These are phyloP conservation scores for Haematococcus lacustris DNA, from an alignment of 139 green algal species.

Conservation along the genomic window DNA sequence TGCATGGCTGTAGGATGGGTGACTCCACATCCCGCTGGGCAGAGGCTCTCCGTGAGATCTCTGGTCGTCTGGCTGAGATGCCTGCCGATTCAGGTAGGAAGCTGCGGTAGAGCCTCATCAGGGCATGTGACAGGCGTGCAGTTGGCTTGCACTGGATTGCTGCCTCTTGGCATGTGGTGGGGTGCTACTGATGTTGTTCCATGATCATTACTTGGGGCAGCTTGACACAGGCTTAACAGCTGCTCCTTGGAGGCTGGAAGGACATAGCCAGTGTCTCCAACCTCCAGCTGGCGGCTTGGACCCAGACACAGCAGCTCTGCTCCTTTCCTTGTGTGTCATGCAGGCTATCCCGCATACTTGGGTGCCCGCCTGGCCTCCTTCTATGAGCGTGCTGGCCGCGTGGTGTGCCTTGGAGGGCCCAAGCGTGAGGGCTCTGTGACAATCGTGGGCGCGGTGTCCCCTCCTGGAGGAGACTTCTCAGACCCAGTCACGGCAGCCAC, in stretches of 20 bases:
- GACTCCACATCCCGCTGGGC: constrained; percentile 97
- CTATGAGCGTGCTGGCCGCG: constrained; percentile 96
- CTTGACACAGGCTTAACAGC: no score
- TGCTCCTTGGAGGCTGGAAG: no score
- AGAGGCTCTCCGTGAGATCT: constrained; percentile 98
- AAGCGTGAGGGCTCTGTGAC: constrained; percentile 92
- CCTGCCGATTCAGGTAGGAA: constrained; percentile 80
- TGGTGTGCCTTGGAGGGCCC: constrained; percentile 86
- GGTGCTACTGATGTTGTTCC: no score
- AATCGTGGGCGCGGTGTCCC: constrained; percentile 96
- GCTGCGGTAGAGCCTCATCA: no score
- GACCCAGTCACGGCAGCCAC: constrained; percentile 97
- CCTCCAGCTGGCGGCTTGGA: no score
- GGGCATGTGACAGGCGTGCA: no score
- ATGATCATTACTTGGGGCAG: no score
- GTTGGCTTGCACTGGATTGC: no score
- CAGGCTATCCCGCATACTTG: constrained; percentile 83
- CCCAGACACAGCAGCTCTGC: no score
- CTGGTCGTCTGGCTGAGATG: constrained; percentile 96
- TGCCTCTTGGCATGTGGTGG: background rate
- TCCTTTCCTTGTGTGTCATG: no score
- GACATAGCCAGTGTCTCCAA: no score
- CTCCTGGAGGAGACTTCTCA: constrained; percentile 95
- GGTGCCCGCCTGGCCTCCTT: constrained; percentile 90
- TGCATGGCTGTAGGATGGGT: constrained; percentile 92